phyloP scores from a whole-genome alignment of 2,329 filamentous ascomycete species.

The Nigrospora osmanthi region DNA sequence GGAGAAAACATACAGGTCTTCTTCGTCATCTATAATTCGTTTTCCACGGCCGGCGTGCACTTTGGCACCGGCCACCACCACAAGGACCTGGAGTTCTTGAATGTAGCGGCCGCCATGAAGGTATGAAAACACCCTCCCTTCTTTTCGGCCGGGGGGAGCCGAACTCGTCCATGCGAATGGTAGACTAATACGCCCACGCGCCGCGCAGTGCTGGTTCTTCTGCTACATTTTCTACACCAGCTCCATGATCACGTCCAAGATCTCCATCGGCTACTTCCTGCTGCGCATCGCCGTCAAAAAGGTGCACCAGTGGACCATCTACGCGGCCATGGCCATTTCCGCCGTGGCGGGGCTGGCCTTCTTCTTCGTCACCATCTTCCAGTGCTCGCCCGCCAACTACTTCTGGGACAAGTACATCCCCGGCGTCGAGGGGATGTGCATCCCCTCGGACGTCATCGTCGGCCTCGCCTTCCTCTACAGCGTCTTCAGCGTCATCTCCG shows the following conservation, averaged over 20 bases:
- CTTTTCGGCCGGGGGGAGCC: neutral
- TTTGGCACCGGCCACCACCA: slow-evolving; percentile 4
- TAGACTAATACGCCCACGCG: neutral
- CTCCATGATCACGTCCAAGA: slow-evolving; percentile 13
- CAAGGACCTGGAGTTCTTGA: neutral
- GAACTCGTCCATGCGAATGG: neutral
- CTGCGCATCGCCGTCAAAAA: slow-evolving; percentile 11
- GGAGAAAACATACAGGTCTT: neutral
- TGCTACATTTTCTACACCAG: slow-evolving; percentile 12
- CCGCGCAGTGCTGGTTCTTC: slow-evolving; percentile 14
- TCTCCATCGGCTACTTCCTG: slow-evolving; percentile 13
- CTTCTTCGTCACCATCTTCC: slow-evolving; percentile 14
- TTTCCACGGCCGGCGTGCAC: slow-evolving; percentile 1
- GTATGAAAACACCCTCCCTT: neutral
- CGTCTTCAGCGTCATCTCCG: slow-evolving; percentile 33
- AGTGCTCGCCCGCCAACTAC: slow-evolving; percentile 10
- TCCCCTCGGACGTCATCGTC: slow-evolving; percentile 28
- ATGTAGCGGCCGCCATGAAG: neutral
- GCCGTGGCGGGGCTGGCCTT: slow-evolving; percentile 10
- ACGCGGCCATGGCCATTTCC: slow-evolving; percentile 8
- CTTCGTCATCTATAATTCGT: neutral
- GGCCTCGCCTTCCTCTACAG: slow-evolving; percentile 36
- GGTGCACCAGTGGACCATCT: slow-evolving; percentile 11
- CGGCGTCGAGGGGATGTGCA: slow-evolving; percentile 12
- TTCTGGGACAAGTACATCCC: slow-evolving; percentile 11